Evolutionary conservation across 257 asterid genomes (phyloP).

Genomic region (Capsicum chinense): DNA sequence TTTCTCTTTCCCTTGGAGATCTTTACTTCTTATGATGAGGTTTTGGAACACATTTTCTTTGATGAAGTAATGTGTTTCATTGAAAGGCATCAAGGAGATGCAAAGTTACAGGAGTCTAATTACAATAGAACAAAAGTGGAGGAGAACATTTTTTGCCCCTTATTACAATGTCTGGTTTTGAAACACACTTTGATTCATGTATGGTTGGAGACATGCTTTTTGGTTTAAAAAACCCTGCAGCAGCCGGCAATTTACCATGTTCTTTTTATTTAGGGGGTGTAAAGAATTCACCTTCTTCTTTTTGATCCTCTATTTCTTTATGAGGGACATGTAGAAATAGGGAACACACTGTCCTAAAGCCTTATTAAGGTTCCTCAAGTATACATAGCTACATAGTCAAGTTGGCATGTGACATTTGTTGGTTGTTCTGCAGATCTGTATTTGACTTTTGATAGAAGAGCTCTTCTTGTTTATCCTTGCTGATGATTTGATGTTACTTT

Average conservation of each 20-base stretch:
- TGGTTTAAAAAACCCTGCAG: not conserved
- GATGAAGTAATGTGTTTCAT: no score
- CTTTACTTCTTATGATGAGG: not conserved
- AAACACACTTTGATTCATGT: not conserved
- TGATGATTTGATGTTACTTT: not conserved
- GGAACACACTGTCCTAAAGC: not conserved
- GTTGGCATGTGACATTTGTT: not conserved
- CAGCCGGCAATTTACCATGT: not conserved
- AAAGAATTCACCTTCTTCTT: not conserved
- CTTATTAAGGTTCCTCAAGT: not conserved
- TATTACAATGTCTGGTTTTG: no score
- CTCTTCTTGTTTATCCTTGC: not conserved
- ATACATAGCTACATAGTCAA: not conserved
- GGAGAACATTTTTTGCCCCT: no score
- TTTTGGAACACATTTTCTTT: not conserved
- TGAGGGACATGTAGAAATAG: not conserved
- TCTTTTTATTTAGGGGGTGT: not conserved
- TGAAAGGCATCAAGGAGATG: no score
- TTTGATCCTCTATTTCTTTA: not conserved
- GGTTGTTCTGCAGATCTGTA: constrained; percentile 17
- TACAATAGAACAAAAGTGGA: no score
- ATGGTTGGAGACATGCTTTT: not conserved
- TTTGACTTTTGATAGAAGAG: constrained; percentile 18
- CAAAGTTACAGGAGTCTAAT: no score
- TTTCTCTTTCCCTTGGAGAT: not conserved